phyloP scores from a whole-genome alignment of 2,329 filamentous ascomycete species.

The Neurospora sp. region DNA sequence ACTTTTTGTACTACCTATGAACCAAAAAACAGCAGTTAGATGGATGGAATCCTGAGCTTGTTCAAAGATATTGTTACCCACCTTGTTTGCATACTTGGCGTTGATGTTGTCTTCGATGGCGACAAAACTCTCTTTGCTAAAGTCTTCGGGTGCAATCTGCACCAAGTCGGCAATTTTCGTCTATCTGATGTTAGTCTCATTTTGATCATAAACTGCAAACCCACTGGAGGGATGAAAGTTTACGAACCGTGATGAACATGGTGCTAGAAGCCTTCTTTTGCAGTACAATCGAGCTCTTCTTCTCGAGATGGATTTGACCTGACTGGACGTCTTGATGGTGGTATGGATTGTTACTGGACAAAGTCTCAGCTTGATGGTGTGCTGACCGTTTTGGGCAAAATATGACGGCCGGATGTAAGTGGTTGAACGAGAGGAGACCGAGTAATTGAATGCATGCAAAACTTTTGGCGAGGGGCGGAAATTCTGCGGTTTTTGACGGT shows the following conservation, averaged over 20 bases:
- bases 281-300: not conserved
- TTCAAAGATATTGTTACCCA: slow-evolving; percentile 22
- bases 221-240: not conserved
- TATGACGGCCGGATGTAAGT: not conserved
- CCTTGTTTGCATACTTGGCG: slow-evolving; percentile 90
- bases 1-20: slow-evolving; percentile 77
- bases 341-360: not conserved
- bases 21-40: slow-evolving; percentile 1
- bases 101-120: slow-evolving; percentile 97
- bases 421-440: not conserved
- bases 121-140: slow-evolving; percentile 69
- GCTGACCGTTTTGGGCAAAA: not conserved
- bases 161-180: slow-evolving; percentile 92
- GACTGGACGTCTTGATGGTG: not conserved
- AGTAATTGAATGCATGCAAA: not conserved
- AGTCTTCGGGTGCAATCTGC: slow-evolving; percentile 82
- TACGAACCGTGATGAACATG: slow-evolving; percentile 44
- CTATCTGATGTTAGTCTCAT: slow-evolving; percentile 36
- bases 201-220: not conserved
- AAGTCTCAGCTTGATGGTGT: not conserved
- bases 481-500: not conserved
- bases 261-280: not conserved
- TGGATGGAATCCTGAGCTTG: not conserved
- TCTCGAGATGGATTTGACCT: not conserved
- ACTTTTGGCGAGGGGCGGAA: not conserved